Conservation (phyloP, 1,139 yeast genomes). For the Sugiyamaella paludigena region DNA sequence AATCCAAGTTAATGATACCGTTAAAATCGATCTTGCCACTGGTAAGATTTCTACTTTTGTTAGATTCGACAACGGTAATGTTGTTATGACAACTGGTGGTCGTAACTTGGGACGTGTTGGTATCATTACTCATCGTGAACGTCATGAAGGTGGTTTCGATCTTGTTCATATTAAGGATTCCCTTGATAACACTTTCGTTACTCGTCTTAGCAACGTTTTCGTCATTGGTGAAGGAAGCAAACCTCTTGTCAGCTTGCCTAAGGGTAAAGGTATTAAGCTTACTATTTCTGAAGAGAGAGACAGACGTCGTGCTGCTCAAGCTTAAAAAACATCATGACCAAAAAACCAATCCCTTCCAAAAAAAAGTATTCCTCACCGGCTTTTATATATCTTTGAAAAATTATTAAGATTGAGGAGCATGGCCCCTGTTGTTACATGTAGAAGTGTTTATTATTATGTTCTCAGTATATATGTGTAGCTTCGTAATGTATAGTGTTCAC, state of each 20-base stretch:
- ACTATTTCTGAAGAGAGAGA: conserved; percentile 99
- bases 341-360: conserved; percentile 2
- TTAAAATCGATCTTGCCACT: conserved; percentile 91
- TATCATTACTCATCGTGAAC: conserved; percentile 96
- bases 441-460: conserved; percentile 10
- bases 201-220: conserved; percentile 96
- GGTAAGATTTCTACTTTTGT: conserved; percentile 91
- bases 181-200: conserved; percentile 95
- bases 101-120: conserved; percentile 99
- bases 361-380: conserved; percentile 7
- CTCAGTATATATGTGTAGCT: conserved; percentile 15
- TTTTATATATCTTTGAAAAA: conserved; percentile 8
- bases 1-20: conserved; percentile 95
- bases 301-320: conserved; percentile 57
- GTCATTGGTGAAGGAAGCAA: conserved; percentile 97
- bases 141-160: conserved; percentile 99
- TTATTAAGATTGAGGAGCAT: not conserved
- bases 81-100: conserved; percentile 98
- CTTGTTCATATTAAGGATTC: conserved; percentile 98
- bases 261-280: conserved; percentile 99
- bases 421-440: conserved; percentile 9
- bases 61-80: conserved; percentile 93
- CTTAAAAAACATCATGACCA: conserved; percentile 31
- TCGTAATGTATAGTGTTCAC: conserved; percentile 19
- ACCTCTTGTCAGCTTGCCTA: conserved; percentile 97